Percentiles rank a stretch among this genome's conserved stretches.
These are phyloP conservation scores for Paecilomyces sp. DNA, from an alignment of 2,329 filamentous ascomycete genomes.

Conservation along the genomic window DNA sequence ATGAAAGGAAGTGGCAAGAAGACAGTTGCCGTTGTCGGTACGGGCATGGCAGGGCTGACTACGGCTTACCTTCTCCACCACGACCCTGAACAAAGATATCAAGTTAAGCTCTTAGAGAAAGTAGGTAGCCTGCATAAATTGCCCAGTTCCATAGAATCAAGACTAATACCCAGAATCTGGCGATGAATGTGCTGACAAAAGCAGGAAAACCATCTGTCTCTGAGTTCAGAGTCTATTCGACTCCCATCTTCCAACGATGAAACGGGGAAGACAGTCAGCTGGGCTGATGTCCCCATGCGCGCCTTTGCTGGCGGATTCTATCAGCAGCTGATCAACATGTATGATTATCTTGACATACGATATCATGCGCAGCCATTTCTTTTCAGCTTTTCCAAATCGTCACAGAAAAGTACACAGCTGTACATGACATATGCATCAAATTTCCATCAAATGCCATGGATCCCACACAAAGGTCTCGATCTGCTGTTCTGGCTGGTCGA, in stretches of 20 bases:
- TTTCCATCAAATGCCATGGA: constrained; percentile 42
- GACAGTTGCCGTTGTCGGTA: constrained; percentile 41
- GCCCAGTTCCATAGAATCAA: not conserved
- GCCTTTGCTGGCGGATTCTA: constrained; percentile 50
- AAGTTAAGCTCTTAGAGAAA: constrained; percentile 40
- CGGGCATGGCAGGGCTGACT: constrained; percentile 44
- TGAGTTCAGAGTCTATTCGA: constrained; percentile 6
- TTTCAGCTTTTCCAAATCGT: constrained; percentile 43
- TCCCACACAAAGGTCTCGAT: constrained; percentile 24
- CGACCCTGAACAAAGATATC: constrained; percentile 33
- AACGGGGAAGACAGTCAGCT: constrained; percentile 13
- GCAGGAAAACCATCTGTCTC: constrained; percentile 1
- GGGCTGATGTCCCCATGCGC: constrained; percentile 47
- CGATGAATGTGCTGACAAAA: not conserved
- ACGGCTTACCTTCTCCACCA: constrained; percentile 38
- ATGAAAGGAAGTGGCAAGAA: constrained; percentile 1
- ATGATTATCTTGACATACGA: constrained; percentile 45
- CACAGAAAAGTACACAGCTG: constrained; percentile 1
- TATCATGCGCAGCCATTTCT: constrained; percentile 47
- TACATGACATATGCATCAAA: constrained; percentile 51
- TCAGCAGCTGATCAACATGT: constrained; percentile 49
- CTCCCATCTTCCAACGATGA: constrained; percentile 8
- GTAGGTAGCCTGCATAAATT: constrained; percentile 16
- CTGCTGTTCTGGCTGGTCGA: constrained; percentile 38
- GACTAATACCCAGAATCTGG: not conserved